Percentiles rank a stretch among this genome's conserved stretches.
These are phyloP conservation scores for Colletotrichum kahawae DNA, from an alignment of 2,329 filamentous ascomycete species.

Conservation along the genomic window DNA sequence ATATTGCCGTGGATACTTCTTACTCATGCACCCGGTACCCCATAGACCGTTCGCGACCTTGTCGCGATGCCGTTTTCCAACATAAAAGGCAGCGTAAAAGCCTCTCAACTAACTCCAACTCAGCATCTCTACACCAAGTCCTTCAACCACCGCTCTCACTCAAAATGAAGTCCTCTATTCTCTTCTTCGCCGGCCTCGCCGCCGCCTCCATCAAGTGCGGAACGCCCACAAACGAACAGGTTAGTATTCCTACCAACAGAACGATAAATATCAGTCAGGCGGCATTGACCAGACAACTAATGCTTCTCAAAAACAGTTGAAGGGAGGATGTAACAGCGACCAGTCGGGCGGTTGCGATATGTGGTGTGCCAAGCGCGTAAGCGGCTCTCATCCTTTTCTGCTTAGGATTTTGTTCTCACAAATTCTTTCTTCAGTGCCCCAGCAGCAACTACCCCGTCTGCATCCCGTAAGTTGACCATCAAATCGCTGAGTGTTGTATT, in stretches of 20 bases:
- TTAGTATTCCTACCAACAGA: background rate
- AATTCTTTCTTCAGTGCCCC: background rate
- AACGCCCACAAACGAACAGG: background rate
- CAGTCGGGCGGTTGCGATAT: background rate
- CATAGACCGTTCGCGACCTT: accelerated
- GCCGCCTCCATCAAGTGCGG: background rate
- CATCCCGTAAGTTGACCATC: background rate
- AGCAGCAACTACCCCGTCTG: background rate
- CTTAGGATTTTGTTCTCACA: background rate
- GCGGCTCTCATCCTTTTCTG: background rate
- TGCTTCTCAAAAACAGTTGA: background rate
- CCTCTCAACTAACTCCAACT: background rate
- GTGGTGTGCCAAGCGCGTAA: background rate
- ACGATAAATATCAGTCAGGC: background rate
- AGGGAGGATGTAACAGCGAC: background rate
- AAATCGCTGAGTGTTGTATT: too few relatives aligned
- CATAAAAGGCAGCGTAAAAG: background rate
- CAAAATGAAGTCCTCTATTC: background rate
- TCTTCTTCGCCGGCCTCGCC: background rate
- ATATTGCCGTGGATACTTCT: background rate
- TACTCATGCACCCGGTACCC: background rate
- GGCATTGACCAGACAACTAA: background rate
- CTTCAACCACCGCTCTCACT: too few relatives aligned
- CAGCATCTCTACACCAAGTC: too few relatives aligned
- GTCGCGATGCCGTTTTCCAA: background rate